Base-by-base conservation (phyloP, 2,329 filamentous ascomycete genomes). In the Colletotrichum sp. region DNA sequence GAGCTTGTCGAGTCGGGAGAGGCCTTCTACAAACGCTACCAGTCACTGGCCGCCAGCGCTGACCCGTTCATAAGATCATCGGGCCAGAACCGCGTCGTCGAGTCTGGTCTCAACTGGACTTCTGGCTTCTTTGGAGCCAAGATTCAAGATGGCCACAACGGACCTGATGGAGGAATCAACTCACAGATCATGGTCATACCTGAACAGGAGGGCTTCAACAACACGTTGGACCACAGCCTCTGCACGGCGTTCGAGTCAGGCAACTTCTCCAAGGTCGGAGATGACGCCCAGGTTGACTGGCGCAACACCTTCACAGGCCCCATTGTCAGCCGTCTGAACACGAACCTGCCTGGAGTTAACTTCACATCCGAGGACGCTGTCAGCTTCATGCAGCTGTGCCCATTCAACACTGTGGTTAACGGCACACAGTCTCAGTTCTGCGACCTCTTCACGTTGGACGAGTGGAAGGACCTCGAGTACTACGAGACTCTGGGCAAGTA, bases 361-460 rank as follows among this genome's bases (percentile, higher is more conserved):
- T 83, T 98, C 56, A 91, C 89, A 4, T 81, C 88, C 15, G 80
- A 86, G 2, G 92, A 96, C 38, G 91, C 92, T 1, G 87, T 96
- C 72, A 90, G 89, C 73, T 82, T 98, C 38, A 98, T 98, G 95
- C 95, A 98, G 80, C 88, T 98, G 76, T 98, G 96, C 80, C 93
- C 96, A 0, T 98, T 95, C 85, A 90, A 94, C 79, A 96, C 95
- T 0, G 92, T 98, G n/a, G 92, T 93, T 10, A 87, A 91, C 8
- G 89, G 86, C 6, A 88, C 84, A 21, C 82, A 93, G 12, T 95
- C 95, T 0, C 86, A 88, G 0, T 97, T 98, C 84, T 98, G 96
- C 84, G 82, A 83, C 16, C 87, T 98, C 30, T 98, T 98, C 85
- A 93, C 91, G 0, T 82, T 88, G 16, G 83, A 89, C 1, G 95